A percentile compares a stretch with the other conserved stretches of the same genome.
Evolutionary conservation across 805 yeast species (phyloP).

Genomic region (Komagataella kurtzmanii): DNA sequence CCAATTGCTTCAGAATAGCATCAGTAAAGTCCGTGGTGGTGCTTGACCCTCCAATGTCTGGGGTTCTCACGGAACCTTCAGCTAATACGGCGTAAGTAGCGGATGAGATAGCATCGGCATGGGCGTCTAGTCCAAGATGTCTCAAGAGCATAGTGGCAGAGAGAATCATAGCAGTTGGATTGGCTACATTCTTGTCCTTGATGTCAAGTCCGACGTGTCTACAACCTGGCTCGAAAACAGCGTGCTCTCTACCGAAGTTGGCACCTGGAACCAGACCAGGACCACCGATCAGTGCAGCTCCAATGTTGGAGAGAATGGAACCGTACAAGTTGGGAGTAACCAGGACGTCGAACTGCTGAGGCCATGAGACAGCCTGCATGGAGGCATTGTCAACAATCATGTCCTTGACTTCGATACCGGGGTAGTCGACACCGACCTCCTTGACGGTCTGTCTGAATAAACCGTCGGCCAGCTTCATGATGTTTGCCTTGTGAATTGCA

Average conservation of each 20-base stretch:
- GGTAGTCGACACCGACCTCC: conserved; percentile 78
- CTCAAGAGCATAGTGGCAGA: conserved; percentile 87
- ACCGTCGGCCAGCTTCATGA: conserved; percentile 98
- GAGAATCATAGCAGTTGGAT: conserved; percentile 96
- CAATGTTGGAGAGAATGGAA: conserved; percentile 92
- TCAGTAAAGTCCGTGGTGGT: conserved; percentile 90
- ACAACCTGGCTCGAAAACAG: conserved; percentile 98
- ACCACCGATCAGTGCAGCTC: conserved; percentile 95
- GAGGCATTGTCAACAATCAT: conserved; percentile 98
- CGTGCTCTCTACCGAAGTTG: conserved; percentile 93
- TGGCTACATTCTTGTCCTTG: conserved; percentile 87
- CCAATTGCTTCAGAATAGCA: conserved; percentile 70
- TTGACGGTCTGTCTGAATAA: conserved; percentile 89
- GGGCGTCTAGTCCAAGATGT: conserved; percentile 79
- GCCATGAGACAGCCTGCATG: conserved; percentile 97
- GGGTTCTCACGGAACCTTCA: conserved; percentile 76
- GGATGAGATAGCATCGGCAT: conserved; percentile 75
- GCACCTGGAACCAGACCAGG: conserved; percentile 99
- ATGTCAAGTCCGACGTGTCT: conserved; percentile 98
- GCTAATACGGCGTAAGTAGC: conserved; percentile 87
- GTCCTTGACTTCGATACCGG: conserved; percentile 71
- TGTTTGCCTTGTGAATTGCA: conserved; percentile 98
- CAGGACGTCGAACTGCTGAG: conserved; percentile 95
- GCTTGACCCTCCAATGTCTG: conserved; percentile 83
- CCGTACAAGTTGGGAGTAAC: conserved; percentile 98